Base-by-base conservation (phyloP, 345 rosid species). In the Noccaea bulbosa region DNA sequence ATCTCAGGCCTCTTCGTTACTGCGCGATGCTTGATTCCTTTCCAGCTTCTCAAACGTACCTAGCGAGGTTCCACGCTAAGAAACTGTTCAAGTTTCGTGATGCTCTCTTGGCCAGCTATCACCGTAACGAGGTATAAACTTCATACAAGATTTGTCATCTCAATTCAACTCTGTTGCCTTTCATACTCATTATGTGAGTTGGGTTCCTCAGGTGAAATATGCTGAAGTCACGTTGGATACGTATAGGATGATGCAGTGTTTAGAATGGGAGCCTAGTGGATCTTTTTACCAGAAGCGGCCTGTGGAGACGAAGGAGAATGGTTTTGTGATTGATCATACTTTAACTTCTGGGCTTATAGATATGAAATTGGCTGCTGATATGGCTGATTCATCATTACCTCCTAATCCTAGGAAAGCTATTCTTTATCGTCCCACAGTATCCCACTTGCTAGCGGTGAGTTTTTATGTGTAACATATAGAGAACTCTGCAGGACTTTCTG, bases 211-310 rank as follows among this genome's bases (percentile, higher is more conserved):
- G 99, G 99, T 89, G 57, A 91, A 91, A 77, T 94, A 85, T 79
- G 98, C 98, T 15, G 98, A 94, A 83, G 80, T 91, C 76, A 92
- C 96, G 30, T 71, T 94, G 81, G 99, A 94, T 78, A 78, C 88
- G 16, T 84, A 84, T 69, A 84, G 99, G 69, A 94, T 89, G 98
- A 74, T 94, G 85, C 99, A 94, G 62, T 91, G 92, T 80, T 75
- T 94, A 82, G 99, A 92, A 76, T 94, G 98, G 98, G 98, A 94
- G 64, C 96, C 93, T 3, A 83, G 89, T 71, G 97, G 92, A 74
- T 81, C 92, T 58, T 82, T 83, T 76, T 85, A 77, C 79, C 83
- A 80, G 24, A 94, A 89, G 67, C 81, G 56, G 7, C 82, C 85
- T 17, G 83, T 70, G 65, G 87, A 87, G 49, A 68, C 81, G 4